phyloP scores from a whole-genome alignment of 345 rosid genomes.

The Combretum micranthum region DNA sequence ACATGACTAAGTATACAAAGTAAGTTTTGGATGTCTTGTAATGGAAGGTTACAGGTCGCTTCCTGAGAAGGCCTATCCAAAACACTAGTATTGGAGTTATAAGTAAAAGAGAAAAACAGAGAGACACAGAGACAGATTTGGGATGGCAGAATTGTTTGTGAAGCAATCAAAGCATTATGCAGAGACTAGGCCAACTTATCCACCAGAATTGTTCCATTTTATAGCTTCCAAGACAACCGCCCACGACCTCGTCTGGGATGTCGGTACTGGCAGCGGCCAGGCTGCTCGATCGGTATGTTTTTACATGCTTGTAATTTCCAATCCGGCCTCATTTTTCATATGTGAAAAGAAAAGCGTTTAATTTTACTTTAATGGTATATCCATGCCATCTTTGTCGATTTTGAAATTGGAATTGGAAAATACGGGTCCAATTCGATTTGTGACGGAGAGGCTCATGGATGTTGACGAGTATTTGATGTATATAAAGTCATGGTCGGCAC shows the following conservation, averaged over 20 bases:
- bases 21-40: too few relatives aligned
- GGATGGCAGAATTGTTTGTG: conserved; percentile 67
- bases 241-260: conserved; percentile 86
- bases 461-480: conserved; percentile 47
- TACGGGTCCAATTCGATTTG: conserved; percentile 54
- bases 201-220: conserved; percentile 52
- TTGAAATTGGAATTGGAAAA: too few relatives aligned
- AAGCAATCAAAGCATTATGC: conserved; percentile 76
- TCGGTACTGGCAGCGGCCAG: conserved; percentile 82
- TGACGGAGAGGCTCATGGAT: conserved; percentile 44
- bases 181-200: conserved; percentile 53
- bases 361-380: too few relatives aligned
- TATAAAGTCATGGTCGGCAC: conserved; percentile 59
- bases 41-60: too few relatives aligned
- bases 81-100: background rate
- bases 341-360: too few relatives aligned
- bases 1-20: too few relatives aligned
- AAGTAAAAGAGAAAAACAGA: background rate
- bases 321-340: background rate
- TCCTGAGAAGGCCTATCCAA: too few relatives aligned
- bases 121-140: background rate
- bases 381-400: too few relatives aligned
- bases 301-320: background rate
- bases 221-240: conserved; percentile 61
- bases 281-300: conserved; percentile 61